Evolutionary conservation across 306 rosid species (phyloP), one percentile per base, ranked within the genome.

Genomic region (Trichosanthes cucumerina): DNA sequence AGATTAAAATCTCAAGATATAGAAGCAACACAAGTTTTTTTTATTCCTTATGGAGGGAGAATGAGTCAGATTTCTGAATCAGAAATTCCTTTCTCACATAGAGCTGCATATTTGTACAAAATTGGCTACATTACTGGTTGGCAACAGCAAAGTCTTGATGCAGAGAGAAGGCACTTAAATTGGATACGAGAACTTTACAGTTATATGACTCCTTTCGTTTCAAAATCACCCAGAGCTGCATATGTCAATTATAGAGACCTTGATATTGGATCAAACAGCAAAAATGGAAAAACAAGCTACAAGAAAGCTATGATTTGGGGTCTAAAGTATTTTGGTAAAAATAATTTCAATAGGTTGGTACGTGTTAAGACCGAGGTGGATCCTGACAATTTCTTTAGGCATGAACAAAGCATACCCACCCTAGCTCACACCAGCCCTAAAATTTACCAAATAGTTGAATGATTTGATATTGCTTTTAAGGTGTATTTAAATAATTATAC

Each of bases 371-470:
- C 24, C 10, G 0, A 65, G 0, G 72, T 65, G 12, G 72, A 65
- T 36, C 26, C 46, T 65, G 16, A 14, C 6, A 7, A 64, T 33
- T 64, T 64, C 44, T 64, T 64, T 34, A 64, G 23, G 71, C 71
- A 64, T 34, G 98, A 93, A 65, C 98, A 91, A 71, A 93, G 98
- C 79, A 93, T 93, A 36, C 98, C 98, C 15, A 18, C 73, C 3
- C 14, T n/a, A n/a, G n/a, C n/a, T 36, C 21, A 34, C 2, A 3
- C 6, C 3, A 18, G 21, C 21, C 18, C 6, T n/a, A 0, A n/a
- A 56, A 1, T 39, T 0, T 6, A 9, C 9, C 6, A 6, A 39
- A 39, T 7, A 7, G 44, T 39, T 39, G 9, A 39, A 39, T 7
- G 0, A 56, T 6, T 53, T 56, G 11, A 56, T 56, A 56, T 21